Evolutionary conservation across 495 filamentous ascomycete genomes (phyloP).

Genomic region (Hyaloscypha finlandica): DNA sequence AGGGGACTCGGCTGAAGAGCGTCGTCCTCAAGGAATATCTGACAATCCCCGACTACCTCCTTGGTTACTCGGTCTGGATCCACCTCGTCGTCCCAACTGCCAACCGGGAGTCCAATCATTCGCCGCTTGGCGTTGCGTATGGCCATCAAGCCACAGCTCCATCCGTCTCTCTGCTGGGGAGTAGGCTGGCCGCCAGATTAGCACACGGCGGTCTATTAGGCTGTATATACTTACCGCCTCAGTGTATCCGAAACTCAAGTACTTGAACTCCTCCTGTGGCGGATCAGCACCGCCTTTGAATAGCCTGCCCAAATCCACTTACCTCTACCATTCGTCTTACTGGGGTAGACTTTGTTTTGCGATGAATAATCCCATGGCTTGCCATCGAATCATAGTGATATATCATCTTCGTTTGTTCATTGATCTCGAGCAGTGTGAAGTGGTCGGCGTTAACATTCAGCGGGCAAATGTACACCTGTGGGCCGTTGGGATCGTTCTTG

Average conservation of each 20-base stretch:
- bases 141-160: constrained; percentile 29
- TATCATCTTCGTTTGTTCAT: constrained; percentile 30
- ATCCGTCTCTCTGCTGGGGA: neutral
- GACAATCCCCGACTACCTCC: constrained; percentile 21
- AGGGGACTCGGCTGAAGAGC: constrained; percentile 22
- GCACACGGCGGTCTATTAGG: constrained; percentile 17
- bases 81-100: constrained; percentile 28
- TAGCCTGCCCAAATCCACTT: neutral
- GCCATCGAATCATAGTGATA: constrained; percentile 32
- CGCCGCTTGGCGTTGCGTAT: constrained; percentile 30
- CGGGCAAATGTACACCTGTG: constrained; percentile 8
- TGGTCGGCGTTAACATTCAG: constrained; percentile 27
- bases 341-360: neutral
- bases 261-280: constrained; percentile 28
- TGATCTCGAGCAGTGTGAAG: constrained; percentile 33
- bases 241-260: constrained; percentile 27
- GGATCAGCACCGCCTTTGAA: constrained; percentile 19
- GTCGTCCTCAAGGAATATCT: constrained; percentile 21
- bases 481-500: constrained; percentile 16
- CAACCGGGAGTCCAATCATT: constrained; percentile 30
- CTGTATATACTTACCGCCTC: constrained; percentile 23
- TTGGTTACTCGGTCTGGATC: constrained; percentile 25
- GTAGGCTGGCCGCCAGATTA: constrained; percentile 3
- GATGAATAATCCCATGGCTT: constrained; percentile 22
- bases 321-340: no score